phyloP scores from a whole-genome alignment of 140 eudicot species.

The Flaveria floridana region DNA sequence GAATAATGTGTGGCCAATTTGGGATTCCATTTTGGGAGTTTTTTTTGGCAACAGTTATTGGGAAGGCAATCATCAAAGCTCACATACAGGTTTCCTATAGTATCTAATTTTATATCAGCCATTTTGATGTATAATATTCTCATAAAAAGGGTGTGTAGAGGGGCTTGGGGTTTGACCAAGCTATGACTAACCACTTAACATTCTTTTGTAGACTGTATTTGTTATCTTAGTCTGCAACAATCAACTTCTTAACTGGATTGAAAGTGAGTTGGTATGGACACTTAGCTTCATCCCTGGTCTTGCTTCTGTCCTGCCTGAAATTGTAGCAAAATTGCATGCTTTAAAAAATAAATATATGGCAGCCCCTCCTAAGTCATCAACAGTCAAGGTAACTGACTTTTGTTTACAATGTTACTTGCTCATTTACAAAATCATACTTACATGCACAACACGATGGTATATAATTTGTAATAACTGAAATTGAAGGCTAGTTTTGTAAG shows the following conservation, averaged over 20 bases:
- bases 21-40: slow-evolving; percentile 89
- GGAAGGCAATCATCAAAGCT: slow-evolving; percentile 77
- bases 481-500: too few relatives aligned
- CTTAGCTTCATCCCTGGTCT: slow-evolving; percentile 58
- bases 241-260: slow-evolving; percentile 64
- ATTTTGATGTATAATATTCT: neutral
- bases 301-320: slow-evolving; percentile 48
- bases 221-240: slow-evolving; percentile 64
- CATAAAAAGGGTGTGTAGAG: neutral
- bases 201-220: slow-evolving; percentile 50
- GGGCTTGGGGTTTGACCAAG: neutral
- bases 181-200: neutral
- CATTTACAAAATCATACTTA: neutral
- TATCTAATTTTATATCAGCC: neutral
- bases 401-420: neutral
- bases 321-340: slow-evolving; percentile 43
- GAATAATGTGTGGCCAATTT: slow-evolving; percentile 92
- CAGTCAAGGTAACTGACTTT: slow-evolving; percentile 36
- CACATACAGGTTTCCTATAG: slow-evolving; percentile 62
- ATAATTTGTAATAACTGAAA: neutral
- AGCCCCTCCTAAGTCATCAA: slow-evolving; percentile 40
- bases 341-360: slow-evolving; percentile 51
- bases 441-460: neutral
- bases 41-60: slow-evolving; percentile 66
- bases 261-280: slow-evolving; percentile 58